These are phyloP conservation scores for Saturnispora diversa DNA, from an alignment of 805 yeast genomes.

Conservation along the genomic window DNA sequence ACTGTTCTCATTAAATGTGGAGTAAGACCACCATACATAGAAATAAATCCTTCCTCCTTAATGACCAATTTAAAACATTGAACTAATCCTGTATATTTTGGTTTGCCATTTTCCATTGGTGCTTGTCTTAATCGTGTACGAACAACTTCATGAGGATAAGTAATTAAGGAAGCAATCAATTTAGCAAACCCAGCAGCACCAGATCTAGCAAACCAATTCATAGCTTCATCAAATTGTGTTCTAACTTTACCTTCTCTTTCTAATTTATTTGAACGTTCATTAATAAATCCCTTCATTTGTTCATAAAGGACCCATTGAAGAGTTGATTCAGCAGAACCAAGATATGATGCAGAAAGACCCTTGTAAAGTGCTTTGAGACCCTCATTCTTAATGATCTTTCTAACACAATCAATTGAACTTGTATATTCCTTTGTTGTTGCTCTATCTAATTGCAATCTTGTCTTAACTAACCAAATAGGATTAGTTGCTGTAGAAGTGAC, in stretches of 20 bases:
- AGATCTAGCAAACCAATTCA: conserved; percentile 92
- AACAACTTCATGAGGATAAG: conserved; percentile 96
- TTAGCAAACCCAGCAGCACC: conserved; percentile 98
- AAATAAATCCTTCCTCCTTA: conserved; percentile 84
- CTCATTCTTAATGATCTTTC: conserved; percentile 60
- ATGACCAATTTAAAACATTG: conserved; percentile 82
- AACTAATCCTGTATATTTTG: conserved; percentile 81
- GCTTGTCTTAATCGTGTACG: conserved; percentile 94
- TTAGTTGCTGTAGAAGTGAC: conserved; percentile 94
- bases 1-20: conserved; percentile 96
- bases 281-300: conserved; percentile 74
- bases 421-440: conserved; percentile 55
- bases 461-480: conserved; percentile 96
- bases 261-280: conserved; percentile 36
- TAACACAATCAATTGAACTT: conserved; percentile 79
- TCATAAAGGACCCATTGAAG: conserved; percentile 96
- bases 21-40: conserved; percentile 96
- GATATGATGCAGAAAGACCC: conserved; percentile 90
- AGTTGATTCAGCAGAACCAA: conserved; percentile 89
- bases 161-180: conserved; percentile 81
- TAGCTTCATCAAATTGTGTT: conserved; percentile 49
- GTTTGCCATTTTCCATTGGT: conserved; percentile 58
- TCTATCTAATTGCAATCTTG: conserved; percentile 87
- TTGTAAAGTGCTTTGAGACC: conserved; percentile 76
- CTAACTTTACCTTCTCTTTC: conserved; percentile 33